Conservation (phyloP, 805 yeast species). For the Candida maesae region DNA sequence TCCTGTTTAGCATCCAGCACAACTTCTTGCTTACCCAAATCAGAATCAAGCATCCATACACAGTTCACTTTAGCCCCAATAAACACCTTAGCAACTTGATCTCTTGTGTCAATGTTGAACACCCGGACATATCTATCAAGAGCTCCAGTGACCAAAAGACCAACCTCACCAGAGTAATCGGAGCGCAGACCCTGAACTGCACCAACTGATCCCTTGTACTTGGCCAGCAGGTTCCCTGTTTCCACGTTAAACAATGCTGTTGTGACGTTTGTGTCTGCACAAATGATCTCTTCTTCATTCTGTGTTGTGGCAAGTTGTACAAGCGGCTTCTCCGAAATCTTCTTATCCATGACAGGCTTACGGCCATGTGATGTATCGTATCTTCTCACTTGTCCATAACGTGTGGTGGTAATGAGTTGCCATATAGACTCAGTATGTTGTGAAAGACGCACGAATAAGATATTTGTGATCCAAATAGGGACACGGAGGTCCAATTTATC, state of each 20-base stretch:
- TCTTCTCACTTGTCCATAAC: conserved; percentile 68
- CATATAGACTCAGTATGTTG: conserved; percentile 36
- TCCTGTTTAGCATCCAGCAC: conserved; percentile 26
- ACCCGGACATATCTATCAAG: conserved; percentile 84
- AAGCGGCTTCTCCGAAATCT: conserved; percentile 53
- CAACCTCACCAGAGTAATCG: conserved; percentile 29
- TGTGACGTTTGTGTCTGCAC: conserved; percentile 68
- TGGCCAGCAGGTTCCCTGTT: conserved; percentile 57
- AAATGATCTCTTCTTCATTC: conserved; percentile 44
- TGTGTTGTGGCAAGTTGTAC: conserved; percentile 30
- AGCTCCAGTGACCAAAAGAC: conserved; percentile 71
- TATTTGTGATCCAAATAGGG: conserved; percentile 72
- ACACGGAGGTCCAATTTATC: conserved; percentile 74
- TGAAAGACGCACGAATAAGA: conserved; percentile 41
- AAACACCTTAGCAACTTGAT: conserved; percentile 63
- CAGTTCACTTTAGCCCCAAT: conserved; percentile 66
- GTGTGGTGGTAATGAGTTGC: conserved; percentile 62
- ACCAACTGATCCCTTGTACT: conserved; percentile 75
- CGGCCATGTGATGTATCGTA: conserved; percentile 69
- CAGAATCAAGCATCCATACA: conserved; percentile 47
- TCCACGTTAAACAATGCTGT: conserved; percentile 53
- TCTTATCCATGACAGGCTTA: conserved; percentile 58
- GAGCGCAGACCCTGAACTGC: conserved; percentile 42
- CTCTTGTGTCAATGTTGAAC: conserved; percentile 58
- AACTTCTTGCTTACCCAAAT: conserved; percentile 27